Evolutionary conservation across 495 filamentous ascomycete genomes (phyloP).

Genomic region (Penicillium salamii): DNA sequence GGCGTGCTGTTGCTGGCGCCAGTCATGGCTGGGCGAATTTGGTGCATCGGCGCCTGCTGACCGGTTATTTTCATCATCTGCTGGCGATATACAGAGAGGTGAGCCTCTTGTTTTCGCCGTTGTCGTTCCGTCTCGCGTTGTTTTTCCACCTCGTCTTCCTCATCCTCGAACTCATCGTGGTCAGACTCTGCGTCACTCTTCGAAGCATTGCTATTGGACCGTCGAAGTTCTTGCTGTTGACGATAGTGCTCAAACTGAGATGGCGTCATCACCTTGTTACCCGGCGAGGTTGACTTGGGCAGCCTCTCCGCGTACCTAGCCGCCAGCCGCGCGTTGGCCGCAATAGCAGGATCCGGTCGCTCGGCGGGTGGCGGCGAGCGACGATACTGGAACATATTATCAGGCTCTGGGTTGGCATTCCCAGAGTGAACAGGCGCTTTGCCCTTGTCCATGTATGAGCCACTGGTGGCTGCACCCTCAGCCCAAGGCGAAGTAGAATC

Average conservation of each 20-base stretch:
- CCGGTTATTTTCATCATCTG: constrained; percentile 97
- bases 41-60: constrained; percentile 51
- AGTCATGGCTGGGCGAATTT: constrained; percentile 38
- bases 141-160: constrained; percentile 81
- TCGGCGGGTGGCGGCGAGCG: constrained; percentile 35
- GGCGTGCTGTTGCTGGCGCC: constrained; percentile 45
- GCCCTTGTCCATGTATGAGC: constrained; percentile 45
- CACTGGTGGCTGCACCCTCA: constrained; percentile 30
- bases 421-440: constrained; percentile 14
- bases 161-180: constrained; percentile 69
- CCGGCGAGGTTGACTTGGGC: constrained; percentile 36
- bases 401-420: constrained; percentile 11
- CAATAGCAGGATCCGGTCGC: constrained; percentile 49
- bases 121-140: constrained; percentile 69
- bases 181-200: constrained; percentile 47
- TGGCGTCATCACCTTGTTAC: constrained; percentile 83
- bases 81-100: constrained; percentile 86
- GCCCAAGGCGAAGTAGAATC: constrained; percentile 33
- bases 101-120: constrained; percentile 85
- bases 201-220: constrained; percentile 48
- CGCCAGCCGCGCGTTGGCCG: constrained; percentile 54
- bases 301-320: constrained; percentile 44
- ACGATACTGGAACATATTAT: constrained; percentile 20
- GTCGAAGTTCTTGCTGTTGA: constrained; percentile 69
- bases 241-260: constrained; percentile 83